A percentile compares a stretch with the other conserved stretches of the same genome.
Evolutionary conservation across 2,329 filamentous ascomycete genomes (phyloP).

Genomic region (Talaromyces sp.): DNA sequence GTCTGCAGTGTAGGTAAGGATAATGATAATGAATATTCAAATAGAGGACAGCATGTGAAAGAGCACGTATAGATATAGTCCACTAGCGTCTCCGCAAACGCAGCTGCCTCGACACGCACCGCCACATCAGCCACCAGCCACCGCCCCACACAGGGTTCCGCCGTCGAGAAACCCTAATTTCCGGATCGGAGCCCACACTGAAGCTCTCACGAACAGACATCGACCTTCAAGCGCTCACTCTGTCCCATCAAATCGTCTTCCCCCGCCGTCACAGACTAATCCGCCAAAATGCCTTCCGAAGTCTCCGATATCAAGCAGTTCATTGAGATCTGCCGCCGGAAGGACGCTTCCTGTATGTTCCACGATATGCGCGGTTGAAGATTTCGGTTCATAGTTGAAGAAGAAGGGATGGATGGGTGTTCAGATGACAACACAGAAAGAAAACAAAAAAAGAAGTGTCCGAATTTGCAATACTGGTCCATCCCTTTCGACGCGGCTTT

Average conservation of each 20-base stretch:
- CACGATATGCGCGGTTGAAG: neutral
- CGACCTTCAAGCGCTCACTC: neutral
- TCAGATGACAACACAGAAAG: neutral
- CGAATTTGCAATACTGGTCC: slow-evolving; percentile 2
- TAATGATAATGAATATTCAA: neutral
- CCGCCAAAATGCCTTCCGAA: slow-evolving; percentile 93
- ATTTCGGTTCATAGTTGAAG: neutral
- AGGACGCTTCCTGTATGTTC: slow-evolving; percentile 96
- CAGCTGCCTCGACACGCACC: slow-evolving; percentile 4
- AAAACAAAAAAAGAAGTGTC: neutral
- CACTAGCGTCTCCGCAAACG: neutral
- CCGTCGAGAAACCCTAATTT: slow-evolving; percentile 21
- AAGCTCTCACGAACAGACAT: neutral
- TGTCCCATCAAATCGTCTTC: slow-evolving; percentile 11
- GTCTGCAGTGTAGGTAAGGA: neutral
- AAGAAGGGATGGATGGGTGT: neutral
- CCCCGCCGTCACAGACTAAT: slow-evolving; percentile 3
- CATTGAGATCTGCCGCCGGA: slow-evolving; percentile 99
- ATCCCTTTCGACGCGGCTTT: slow-evolving; percentile 12
- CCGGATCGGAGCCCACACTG: slow-evolving; percentile 15
- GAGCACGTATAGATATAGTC: neutral
- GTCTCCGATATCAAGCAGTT: slow-evolving; percentile 99
- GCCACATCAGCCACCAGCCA: slow-evolving; percentile 7
- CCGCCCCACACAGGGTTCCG: slow-evolving; percentile 14
- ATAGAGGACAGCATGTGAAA: neutral